Base-by-base conservation (phyloP, 2,329 filamentous ascomycete genomes). In the Paraphaeosphaeria minitans region DNA sequence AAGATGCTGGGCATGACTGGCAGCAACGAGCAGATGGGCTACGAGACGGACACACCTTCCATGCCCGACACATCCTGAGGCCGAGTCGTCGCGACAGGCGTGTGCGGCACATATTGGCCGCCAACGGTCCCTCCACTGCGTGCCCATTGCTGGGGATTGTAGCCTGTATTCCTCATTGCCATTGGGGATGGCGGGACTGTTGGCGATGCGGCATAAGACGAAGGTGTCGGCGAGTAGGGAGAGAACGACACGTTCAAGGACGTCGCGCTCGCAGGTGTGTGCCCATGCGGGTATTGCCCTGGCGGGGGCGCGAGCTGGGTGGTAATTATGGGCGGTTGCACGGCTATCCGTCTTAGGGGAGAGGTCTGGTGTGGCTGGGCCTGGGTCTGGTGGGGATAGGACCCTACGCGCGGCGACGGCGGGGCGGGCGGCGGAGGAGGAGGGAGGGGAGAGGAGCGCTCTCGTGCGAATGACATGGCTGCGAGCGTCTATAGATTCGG, bases 81-180 rank as follows among this genome's bases (percentile, higher is more conserved):
- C 41, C 74, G 73, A 21, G 53, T 61, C 41, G 67, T 68, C 51
- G 66, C 71, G 50, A 54, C 66, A 33, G 61, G 66, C 61, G 63
- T 66, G 75, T 76, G 68, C 29, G 73, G 74, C 21, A 75, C 63
- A 66, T 76, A 74, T 56, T 70, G 67, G 21, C 77, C 79, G 58
- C 74, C 73, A 9, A 75, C 67, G 50, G 75, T 72, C 16, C 70
- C 75, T 19, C 70, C 75, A 55, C 68, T 69, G 59, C 77, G 75
- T 64, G 72, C 75, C 81, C 81, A 83, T 77, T 82, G 80, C 66
- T 79, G 78, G 37, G 81, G 81, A 66, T 82, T 82, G 73, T 83
- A 83, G 48, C 70, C 58, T 55, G 61, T 57, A 58, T 64, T 69
- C 64, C 72, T 70, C 70, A 74, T 69, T 9, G 75, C 72, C 75